phyloP scores from a whole-genome alignment of 257 asterid species.

The Lavandula angustifolia region DNA sequence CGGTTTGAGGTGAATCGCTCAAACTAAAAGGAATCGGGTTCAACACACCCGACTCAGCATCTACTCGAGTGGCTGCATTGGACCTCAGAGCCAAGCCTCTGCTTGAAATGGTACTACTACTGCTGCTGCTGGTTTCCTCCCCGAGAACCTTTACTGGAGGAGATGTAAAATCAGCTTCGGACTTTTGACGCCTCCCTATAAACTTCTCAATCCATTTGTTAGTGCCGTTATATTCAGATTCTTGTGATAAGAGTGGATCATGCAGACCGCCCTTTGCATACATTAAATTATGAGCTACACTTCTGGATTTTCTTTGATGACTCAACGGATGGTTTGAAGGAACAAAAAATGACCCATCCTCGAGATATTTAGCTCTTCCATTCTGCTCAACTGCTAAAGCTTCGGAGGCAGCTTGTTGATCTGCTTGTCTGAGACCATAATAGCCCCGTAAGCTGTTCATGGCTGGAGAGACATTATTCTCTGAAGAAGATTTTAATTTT shows the following conservation, averaged over 20 bases:
- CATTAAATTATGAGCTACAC: constrained; percentile 58
- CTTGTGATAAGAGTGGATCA: constrained; percentile 40
- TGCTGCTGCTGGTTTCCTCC: constrained; percentile 59
- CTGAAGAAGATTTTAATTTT: constrained; percentile 58
- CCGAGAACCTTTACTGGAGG: constrained; percentile 69
- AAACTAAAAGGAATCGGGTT: constrained; percentile 41
- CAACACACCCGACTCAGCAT: constrained; percentile 43
- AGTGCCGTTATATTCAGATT: constrained; percentile 41
- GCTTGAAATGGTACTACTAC: constrained; percentile 55
- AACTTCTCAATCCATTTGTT: constrained; percentile 62
- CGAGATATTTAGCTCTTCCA: constrained; percentile 51
- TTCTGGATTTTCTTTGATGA: constrained; percentile 69
- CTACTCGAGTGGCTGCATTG: constrained; percentile 54
- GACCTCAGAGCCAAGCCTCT: constrained; percentile 81
- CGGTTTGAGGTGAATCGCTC: constrained; percentile 47
- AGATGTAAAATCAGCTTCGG: constrained; percentile 53
- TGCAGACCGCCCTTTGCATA: constrained; percentile 45
- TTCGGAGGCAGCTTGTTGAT: constrained; percentile 39
- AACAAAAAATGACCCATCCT: constrained; percentile 45
- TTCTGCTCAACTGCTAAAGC: constrained; percentile 62
- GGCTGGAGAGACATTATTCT: constrained; percentile 59
- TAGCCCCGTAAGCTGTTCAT: constrained; percentile 73
- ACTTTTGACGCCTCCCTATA: constrained; percentile 60
- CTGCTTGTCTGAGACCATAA: constrained; percentile 56
- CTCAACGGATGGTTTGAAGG: constrained; percentile 52